phyloP scores from a whole-genome alignment of 2,329 filamentous ascomycete species.

The Venturia carpophila region DNA sequence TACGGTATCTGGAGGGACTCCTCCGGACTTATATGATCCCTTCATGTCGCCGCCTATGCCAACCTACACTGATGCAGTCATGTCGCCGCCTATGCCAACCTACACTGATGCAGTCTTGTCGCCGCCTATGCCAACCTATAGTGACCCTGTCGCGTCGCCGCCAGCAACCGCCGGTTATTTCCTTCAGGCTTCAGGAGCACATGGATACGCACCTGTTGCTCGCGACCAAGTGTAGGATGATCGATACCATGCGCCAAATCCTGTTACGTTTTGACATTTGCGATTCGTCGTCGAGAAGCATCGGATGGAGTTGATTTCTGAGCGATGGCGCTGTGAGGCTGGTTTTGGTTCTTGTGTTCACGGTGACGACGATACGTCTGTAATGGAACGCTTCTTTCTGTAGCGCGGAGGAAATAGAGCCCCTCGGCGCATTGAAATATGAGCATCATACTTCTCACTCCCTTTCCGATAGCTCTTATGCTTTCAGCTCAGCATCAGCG shows the following conservation, averaged over 20 bases:
- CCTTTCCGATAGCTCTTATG: background rate
- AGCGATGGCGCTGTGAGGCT: background rate
- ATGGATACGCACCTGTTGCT: background rate
- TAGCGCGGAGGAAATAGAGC: background rate
- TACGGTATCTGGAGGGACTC: background rate
- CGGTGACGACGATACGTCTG: background rate
- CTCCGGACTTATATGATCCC: slow-evolving; percentile 1
- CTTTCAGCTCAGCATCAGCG: background rate
- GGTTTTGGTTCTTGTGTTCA: background rate
- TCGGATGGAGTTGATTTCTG: background rate
- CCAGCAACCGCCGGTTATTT: background rate
- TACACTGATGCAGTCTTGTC: background rate
- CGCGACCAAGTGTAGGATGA: slow-evolving; percentile 2
- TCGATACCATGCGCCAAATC: background rate
- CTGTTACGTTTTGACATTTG: background rate
- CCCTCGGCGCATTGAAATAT: background rate
- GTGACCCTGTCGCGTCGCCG: background rate
- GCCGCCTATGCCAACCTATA: background rate
- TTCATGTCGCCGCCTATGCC: slow-evolving; percentile 8
- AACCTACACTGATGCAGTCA: background rate
- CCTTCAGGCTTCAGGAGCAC: background rate
- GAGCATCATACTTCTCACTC: background rate
- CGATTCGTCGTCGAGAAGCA: background rate
- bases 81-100: background rate
- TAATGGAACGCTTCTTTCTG: background rate